phyloP scores from a whole-genome alignment of 1,284 basidiomycete genomes.

The Microbotryomycetes sp. region DNA sequence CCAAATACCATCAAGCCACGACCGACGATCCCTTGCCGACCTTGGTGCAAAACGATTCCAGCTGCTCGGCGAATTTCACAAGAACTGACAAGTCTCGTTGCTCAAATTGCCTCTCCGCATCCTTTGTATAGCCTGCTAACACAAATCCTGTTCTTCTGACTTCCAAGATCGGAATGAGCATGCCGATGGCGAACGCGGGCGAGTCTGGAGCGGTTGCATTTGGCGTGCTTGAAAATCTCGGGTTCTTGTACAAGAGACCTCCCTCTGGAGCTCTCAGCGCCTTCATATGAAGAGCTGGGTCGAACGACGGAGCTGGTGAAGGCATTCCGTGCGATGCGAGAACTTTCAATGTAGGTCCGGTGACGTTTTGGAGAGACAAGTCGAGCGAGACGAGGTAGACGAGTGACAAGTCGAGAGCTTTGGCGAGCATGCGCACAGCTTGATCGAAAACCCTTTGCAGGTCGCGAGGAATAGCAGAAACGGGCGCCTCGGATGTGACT shows the following conservation, averaged over 20 bases:
- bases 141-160: slow-evolving; percentile 30
- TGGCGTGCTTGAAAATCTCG: slow-evolving; percentile 6
- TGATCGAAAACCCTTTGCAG: slow-evolving; percentile 34
- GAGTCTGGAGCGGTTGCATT: not conserved
- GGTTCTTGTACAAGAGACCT: slow-evolving; percentile 35
- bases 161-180: slow-evolving; percentile 35
- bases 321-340: slow-evolving; percentile 33
- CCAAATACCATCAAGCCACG: too few relatives aligned
- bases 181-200: slow-evolving; percentile 21
- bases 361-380: slow-evolving; percentile 4
- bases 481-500: slow-evolving; percentile 28
- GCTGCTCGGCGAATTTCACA: slow-evolving; percentile 31
- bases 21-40: not conserved
- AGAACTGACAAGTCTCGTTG: slow-evolving; percentile 31
- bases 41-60: slow-evolving; percentile 19
- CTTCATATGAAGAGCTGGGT: slow-evolving; percentile 34
- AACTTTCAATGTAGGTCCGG: slow-evolving; percentile 11
- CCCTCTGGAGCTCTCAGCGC: slow-evolving; percentile 34
- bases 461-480: slow-evolving; percentile 22
- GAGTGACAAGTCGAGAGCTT: slow-evolving; percentile 33
- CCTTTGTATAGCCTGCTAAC: slow-evolving; percentile 31
- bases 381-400: slow-evolving; percentile 34
- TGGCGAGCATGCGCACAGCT: slow-evolving; percentile 29
- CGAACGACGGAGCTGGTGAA: slow-evolving; percentile 31
- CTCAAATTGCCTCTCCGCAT: slow-evolving; percentile 28